Percentiles rank a stretch among this genome's conserved stretches.
Evolutionary conservation across 805 yeast genomes (phyloP).

Genomic region (Candida boleticola): DNA sequence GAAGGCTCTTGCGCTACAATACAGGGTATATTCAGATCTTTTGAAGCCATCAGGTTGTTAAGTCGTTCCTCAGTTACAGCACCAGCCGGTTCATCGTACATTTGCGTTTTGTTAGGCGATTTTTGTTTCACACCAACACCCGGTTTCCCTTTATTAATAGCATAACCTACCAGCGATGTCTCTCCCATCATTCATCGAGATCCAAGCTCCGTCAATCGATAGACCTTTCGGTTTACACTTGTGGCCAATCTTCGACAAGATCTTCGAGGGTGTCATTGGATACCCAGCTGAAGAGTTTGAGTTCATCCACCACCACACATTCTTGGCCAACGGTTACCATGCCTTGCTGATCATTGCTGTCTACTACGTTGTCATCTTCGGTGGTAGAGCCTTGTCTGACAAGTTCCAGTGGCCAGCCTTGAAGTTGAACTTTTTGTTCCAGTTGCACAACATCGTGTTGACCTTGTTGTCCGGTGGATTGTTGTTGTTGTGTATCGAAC

Average conservation of each 20-base stretch:
- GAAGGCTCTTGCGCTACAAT: too few relatives aligned
- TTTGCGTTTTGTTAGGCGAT: too few relatives aligned
- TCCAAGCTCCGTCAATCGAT: slow-evolving; percentile 35
- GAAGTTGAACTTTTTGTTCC: slow-evolving; percentile 74
- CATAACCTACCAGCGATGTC: background rate
- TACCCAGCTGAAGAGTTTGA: slow-evolving; percentile 65
- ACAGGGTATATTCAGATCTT: too few relatives aligned
- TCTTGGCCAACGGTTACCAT: slow-evolving; percentile 62
- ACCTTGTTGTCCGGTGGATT: slow-evolving; percentile 67
- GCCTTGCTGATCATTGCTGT: slow-evolving; percentile 44
- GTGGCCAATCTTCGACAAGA: slow-evolving; percentile 65
- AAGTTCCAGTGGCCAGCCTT: slow-evolving; percentile 56
- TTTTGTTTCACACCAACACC: too few relatives aligned
- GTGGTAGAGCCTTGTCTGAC: slow-evolving; percentile 70
- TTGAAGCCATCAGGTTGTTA: too few relatives aligned
- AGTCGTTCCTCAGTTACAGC: too few relatives aligned
- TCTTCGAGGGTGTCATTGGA: slow-evolving; percentile 45
- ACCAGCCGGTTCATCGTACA: too few relatives aligned
- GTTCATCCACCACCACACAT: slow-evolving; percentile 64
- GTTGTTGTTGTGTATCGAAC: slow-evolving; percentile 75
- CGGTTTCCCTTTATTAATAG: too few relatives aligned
- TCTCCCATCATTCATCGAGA: slow-evolving; percentile 18
- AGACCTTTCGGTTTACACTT: slow-evolving; percentile 57
- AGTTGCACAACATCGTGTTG: slow-evolving; percentile 77
- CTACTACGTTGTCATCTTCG: slow-evolving; percentile 46